Evolutionary conservation across 2,329 filamentous ascomycete genomes (phyloP), one percentile per base, ranked within the genome.

Genomic region (Calonectria pauciramosa): DNA sequence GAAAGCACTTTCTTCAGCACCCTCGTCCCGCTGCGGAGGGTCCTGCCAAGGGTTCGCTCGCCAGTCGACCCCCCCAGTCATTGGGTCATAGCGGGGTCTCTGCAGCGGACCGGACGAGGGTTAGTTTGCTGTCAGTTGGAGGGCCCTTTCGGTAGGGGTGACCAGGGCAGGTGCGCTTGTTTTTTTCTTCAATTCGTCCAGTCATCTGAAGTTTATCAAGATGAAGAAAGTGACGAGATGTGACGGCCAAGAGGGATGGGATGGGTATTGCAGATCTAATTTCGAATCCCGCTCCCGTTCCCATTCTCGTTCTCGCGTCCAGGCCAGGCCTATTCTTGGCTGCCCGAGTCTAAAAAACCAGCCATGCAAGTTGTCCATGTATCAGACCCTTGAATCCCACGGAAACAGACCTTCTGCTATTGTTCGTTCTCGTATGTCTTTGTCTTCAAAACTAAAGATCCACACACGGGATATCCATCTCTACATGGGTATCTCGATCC

Each of bases 1-100:
- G 56, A 36, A 34, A 38, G 34, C 34, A 23, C 13, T 32, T 30
- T 32, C 30, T 60, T 60, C 54, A 60, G 54, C 16, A 14, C 13
- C 18, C 54, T 47, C 56, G 56, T 60, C 56, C 56, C 56, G 34
- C 60, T 16, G 36, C 10, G 38, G 60, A 47, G 60, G 60, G 60
- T 44, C 60, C 60, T n/a, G 36, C 28, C 38, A 23, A 64, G 60
- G 38, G 60, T 44, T 47, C 23, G 60, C 36, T 64, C 59, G 59
- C 59, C 59, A 63, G 10, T 41, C 34, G 36, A 30, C n/a, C n/a
- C 36, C 36, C 59, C 59, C 59, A 23, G 59, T 41, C n/a, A 64
- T 64, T 64, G 60, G 60, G 60, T 64, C 60, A 64, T 64, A 47
- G 60, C 60, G 60, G 60, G 60, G 60, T 32, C 38, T 30, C 10